Conservation (phyloP, 2,329 filamentous ascomycete genomes). For the Xylaria sp. region DNA sequence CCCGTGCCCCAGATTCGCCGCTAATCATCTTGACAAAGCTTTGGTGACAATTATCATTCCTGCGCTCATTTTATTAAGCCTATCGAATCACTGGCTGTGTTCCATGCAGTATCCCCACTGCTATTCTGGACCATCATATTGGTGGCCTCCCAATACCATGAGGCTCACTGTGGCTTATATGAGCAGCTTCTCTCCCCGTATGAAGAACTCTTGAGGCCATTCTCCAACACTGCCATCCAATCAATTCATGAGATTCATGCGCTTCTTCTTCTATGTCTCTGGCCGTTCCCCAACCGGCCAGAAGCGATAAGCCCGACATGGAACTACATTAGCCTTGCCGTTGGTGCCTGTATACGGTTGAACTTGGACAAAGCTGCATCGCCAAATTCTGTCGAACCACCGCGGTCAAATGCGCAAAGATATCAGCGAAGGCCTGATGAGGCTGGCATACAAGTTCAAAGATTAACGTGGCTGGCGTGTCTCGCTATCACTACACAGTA, state of each 20-base stretch:
- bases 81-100: slow-evolving; percentile 18
- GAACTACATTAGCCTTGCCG: slow-evolving; percentile 34
- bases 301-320: slow-evolving; percentile 24
- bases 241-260: slow-evolving; percentile 35
- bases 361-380: slow-evolving; percentile 22
- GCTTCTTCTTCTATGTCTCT: slow-evolving; percentile 31
- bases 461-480: slow-evolving; percentile 34
- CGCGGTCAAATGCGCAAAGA: neutral
- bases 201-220: slow-evolving; percentile 24
- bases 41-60: slow-evolving; percentile 26
- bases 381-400: neutral
- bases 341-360: slow-evolving; percentile 31
- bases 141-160: slow-evolving; percentile 27
- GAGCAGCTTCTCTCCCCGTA: slow-evolving; percentile 15
- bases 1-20: neutral
- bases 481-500: slow-evolving; percentile 33
- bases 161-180: slow-evolving; percentile 20
- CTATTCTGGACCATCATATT: slow-evolving; percentile 36
- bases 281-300: slow-evolving; percentile 24
- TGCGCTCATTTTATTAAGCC: slow-evolving; percentile 30
- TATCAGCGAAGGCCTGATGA: slow-evolving; percentile 2
- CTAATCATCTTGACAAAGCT: slow-evolving; percentile 29
- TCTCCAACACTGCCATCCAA: slow-evolving; percentile 28
- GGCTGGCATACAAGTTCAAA: slow-evolving; percentile 18
- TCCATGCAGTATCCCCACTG: slow-evolving; percentile 22